Conservation (phyloP, 2,329 filamentous ascomycete species). For the Exserohilum turcica region DNA sequence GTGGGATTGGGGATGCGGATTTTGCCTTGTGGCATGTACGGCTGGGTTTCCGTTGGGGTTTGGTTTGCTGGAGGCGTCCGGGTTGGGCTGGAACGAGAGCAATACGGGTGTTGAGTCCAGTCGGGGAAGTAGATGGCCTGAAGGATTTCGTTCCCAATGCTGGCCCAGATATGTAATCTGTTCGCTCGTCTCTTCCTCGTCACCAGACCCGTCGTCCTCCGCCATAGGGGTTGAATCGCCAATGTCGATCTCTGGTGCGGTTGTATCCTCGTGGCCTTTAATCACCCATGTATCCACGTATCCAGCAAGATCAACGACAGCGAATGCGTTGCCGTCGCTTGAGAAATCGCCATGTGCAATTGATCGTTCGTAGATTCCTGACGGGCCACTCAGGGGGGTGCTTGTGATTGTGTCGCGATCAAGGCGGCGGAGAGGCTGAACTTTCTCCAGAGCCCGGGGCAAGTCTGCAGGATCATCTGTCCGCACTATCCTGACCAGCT, state of each 20-base stretch:
- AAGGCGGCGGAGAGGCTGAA: slow-evolving; percentile 49
- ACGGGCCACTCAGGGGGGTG: slow-evolving; percentile 62
- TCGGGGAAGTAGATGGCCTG: slow-evolving; percentile 57
- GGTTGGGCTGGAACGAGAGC: slow-evolving; percentile 53
- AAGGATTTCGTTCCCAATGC: slow-evolving; percentile 77
- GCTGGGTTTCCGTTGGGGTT: slow-evolving; percentile 54
- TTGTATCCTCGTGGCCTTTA: slow-evolving; percentile 60
- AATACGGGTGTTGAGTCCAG: slow-evolving; percentile 54
- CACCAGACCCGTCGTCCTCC: slow-evolving; percentile 45
- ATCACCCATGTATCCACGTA: slow-evolving; percentile 87
- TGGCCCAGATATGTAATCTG: slow-evolving; percentile 61
- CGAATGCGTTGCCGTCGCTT: slow-evolving; percentile 77
- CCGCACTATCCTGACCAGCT: slow-evolving; percentile 54
- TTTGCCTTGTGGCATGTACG: slow-evolving; percentile 57
- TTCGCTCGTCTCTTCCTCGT: slow-evolving; percentile 56
- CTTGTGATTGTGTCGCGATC: slow-evolving; percentile 32
- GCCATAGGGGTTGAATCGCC: slow-evolving; percentile 39
- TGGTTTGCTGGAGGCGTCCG: slow-evolving; percentile 23
- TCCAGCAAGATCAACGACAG: slow-evolving; percentile 79
- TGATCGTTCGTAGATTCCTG: slow-evolving; percentile 76
- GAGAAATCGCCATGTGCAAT: slow-evolving; percentile 80
- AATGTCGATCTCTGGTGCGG: slow-evolving; percentile 49
- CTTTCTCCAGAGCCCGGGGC: slow-evolving; percentile 45
- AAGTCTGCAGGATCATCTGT: slow-evolving; percentile 48
- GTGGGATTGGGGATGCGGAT: slow-evolving; percentile 61